phyloP scores from a whole-genome alignment of 2,329 filamentous ascomycete species.

The Pyrenochaeta sp. region DNA sequence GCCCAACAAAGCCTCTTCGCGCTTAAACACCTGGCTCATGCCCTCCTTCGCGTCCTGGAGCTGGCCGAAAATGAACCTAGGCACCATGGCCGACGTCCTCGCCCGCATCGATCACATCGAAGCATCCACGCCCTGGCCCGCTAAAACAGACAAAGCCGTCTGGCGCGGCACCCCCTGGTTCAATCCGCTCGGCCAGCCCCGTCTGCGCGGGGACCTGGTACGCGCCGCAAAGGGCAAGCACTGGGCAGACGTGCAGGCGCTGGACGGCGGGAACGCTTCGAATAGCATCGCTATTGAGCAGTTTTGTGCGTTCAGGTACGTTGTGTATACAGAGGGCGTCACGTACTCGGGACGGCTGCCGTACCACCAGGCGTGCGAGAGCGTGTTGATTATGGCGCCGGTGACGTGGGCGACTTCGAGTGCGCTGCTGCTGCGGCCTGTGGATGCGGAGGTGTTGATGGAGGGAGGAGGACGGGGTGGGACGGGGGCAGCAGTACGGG shows the following conservation, averaged over 20 bases:
- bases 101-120: slow-evolving; percentile 15
- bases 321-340: slow-evolving; percentile 31
- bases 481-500: background rate
- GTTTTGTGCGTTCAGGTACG: slow-evolving; percentile 26
- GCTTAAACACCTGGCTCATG: slow-evolving; percentile 27
- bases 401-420: slow-evolving; percentile 20
- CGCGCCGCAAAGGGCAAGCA: slow-evolving; percentile 16
- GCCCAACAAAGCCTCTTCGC: slow-evolving; percentile 16
- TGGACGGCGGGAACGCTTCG: slow-evolving; percentile 4
- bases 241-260: slow-evolving; percentile 28
- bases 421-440: slow-evolving; percentile 15
- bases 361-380: slow-evolving; percentile 27
- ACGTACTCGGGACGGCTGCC: slow-evolving; percentile 26
- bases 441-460: slow-evolving; percentile 14
- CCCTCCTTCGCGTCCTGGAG: slow-evolving; percentile 28
- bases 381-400: slow-evolving; percentile 22
- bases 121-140: slow-evolving; percentile 4
- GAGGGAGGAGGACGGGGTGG: background rate
- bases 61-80: slow-evolving; percentile 13
- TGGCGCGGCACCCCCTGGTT: slow-evolving; percentile 34
- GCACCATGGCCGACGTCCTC: slow-evolving; percentile 15
- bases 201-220: slow-evolving; percentile 26
- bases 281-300: slow-evolving; percentile 21
- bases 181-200: slow-evolving; percentile 22
- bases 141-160: slow-evolving; percentile 23